Conservation (phyloP, 1,284 basidiomycete species). For the Grifola frondosa region DNA sequence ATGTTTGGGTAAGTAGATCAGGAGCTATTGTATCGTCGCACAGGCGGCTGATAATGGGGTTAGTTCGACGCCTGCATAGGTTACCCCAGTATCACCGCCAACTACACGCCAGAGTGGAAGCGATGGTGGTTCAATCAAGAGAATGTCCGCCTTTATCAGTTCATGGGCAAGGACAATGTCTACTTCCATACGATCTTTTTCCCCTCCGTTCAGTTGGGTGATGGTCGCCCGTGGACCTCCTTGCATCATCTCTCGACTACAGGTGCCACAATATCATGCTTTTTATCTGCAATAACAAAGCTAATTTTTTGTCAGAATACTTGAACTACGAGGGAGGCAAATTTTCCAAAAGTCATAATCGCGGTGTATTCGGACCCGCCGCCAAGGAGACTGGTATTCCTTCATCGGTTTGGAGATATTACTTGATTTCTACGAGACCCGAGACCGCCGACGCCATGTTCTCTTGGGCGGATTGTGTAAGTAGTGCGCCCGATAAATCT, state of each 20-base stretch:
- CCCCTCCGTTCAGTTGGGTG: conserved; percentile 88
- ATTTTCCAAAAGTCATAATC: conserved; percentile 96
- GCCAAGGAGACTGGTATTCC: conserved; percentile 93
- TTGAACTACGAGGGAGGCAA: conserved; percentile 99
- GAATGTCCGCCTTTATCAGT: conserved; percentile 93
- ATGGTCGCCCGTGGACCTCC: conserved; percentile 91
- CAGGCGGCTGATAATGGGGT: not conserved
- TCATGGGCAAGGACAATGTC: conserved; percentile 99
- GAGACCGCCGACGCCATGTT: conserved; percentile 96
- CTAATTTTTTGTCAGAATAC: conserved; percentile 65
- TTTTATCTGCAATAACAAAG: conserved; percentile 1
- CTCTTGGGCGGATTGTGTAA: conserved; percentile 93
- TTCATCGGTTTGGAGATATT: conserved; percentile 96
- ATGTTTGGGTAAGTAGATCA: conserved; percentile 74
- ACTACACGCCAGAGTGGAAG: conserved; percentile 93
- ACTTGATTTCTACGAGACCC: conserved; percentile 89
- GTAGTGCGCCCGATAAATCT: conserved; percentile 27
- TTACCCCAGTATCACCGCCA: conserved; percentile 96
- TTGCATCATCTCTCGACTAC: conserved; percentile 96
- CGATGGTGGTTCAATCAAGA: conserved; percentile 97
- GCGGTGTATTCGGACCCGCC: conserved; percentile 96
- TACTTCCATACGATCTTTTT: conserved; percentile 99
- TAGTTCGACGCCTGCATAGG: conserved; percentile 98
- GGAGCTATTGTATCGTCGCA: not conserved
- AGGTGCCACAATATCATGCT: conserved; percentile 44